phyloP scores from a whole-genome alignment of 768 basidiomycete species.

The Lactarius quietus region DNA sequence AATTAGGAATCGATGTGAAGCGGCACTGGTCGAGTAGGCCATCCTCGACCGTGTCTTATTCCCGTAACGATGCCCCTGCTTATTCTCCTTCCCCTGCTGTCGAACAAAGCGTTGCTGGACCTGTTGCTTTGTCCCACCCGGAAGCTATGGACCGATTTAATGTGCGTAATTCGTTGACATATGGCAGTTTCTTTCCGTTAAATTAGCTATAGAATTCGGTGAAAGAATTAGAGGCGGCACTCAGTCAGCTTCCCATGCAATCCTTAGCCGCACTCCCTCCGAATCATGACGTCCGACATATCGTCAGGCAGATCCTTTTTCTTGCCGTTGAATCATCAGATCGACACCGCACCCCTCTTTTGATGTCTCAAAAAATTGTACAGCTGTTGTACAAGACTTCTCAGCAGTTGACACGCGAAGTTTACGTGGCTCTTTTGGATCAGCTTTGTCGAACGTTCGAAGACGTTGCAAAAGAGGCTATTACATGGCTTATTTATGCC shows the following conservation, averaged over 20 bases:
- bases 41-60: slow-evolving; percentile 65
- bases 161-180: slow-evolving; percentile 40
- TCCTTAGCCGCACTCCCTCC: slow-evolving; percentile 68
- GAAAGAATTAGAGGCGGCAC: slow-evolving; percentile 73
- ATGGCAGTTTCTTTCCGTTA: not conserved
- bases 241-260: slow-evolving; percentile 70
- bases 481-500: slow-evolving; percentile 93
- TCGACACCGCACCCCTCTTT: slow-evolving; percentile 80
- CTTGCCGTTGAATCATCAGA: slow-evolving; percentile 79
- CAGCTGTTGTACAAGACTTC: slow-evolving; percentile 90
- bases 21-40: slow-evolving; percentile 60
- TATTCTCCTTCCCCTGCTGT: slow-evolving; percentile 63
- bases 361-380: slow-evolving; percentile 96
- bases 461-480: slow-evolving; percentile 94
- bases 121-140: slow-evolving; percentile 55
- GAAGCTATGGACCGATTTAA: slow-evolving; percentile 89
- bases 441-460: slow-evolving; percentile 86
- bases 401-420: slow-evolving; percentile 83
- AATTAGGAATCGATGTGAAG: slow-evolving; percentile 52
- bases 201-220: slow-evolving; percentile 38
- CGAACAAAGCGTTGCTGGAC: slow-evolving; percentile 45
- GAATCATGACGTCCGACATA: slow-evolving; percentile 81
- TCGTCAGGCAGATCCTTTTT: slow-evolving; percentile 78
- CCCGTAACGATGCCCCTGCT: slow-evolving; percentile 43
- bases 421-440: slow-evolving; percentile 86